phyloP scores from a whole-genome alignment of 768 basidiomycete genomes.

The Vararia minispora region DNA sequence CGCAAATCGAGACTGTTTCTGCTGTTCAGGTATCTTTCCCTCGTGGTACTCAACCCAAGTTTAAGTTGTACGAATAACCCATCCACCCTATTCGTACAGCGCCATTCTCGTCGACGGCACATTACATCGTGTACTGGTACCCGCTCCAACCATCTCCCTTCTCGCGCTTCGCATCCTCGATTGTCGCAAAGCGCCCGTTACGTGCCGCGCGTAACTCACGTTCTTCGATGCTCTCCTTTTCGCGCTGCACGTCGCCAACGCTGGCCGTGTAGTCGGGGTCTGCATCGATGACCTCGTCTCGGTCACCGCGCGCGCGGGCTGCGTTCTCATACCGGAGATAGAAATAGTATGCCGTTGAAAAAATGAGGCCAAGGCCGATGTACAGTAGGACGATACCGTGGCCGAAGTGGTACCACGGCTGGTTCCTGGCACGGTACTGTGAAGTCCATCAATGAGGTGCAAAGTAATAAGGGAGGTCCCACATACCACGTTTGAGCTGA shows the following conservation, averaged over 20 bases:
- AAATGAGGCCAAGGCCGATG: conserved; percentile 50
- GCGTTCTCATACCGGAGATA: conserved; percentile 49
- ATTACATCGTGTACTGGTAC: conserved; percentile 54
- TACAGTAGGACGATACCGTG: conserved; percentile 64
- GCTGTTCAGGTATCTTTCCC: not conserved
- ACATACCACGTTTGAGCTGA: conserved; percentile 64
- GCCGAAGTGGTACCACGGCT: conserved; percentile 56
- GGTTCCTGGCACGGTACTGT: conserved; percentile 52
- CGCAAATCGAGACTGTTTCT: not conserved
- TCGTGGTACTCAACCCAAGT: not conserved
- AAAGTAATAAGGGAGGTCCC: not conserved
- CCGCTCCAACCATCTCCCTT: conserved; percentile 73
- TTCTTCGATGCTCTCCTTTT: conserved; percentile 14
- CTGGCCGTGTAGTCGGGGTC: too few species aligned
- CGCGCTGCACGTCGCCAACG: conserved; percentile 23
- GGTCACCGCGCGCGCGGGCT: conserved; percentile 54
- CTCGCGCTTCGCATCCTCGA: conserved; percentile 54
- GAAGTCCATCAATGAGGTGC: not conserved
- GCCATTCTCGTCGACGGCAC: not conserved
- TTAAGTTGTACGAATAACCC: not conserved
- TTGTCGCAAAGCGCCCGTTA: conserved; percentile 46
- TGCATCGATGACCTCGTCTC: conserved; percentile 56
- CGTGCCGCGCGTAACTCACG: conserved; percentile 22
- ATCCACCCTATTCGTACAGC: not conserved
- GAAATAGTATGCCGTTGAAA: conserved; percentile 29